Base-by-base conservation (phyloP, 2,329 filamentous ascomycete species). In the Ophiocordyceps sinensis region DNA sequence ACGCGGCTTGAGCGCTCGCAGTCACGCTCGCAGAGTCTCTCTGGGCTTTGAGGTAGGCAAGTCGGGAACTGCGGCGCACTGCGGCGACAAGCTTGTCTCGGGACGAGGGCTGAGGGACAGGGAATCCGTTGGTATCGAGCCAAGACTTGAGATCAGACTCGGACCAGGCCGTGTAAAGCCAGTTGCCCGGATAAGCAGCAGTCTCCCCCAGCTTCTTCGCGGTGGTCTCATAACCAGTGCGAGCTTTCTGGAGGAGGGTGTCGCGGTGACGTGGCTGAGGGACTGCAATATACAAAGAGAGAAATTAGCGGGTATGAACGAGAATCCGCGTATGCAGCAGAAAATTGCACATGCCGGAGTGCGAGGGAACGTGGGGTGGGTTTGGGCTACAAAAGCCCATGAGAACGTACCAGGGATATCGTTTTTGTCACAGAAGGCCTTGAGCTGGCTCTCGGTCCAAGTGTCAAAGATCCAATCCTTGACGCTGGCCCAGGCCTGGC, bases 391-490 rank as follows among this genome's bases (percentile, higher is more conserved):
- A 35, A 10, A 14, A 14, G 12, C 12, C 12, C n/a, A 8, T 5
- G 12, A n/a, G 14, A 13, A 47, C 61, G 35, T 61, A 74, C 71
- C 70, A 43, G 87, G 85, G 53, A 98, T 86, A 47, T 75, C 75
- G 61, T 96, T 76, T 60, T 82, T 82, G 61, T 96, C 89, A 47
- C 87, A 82, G 64, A 96, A 96, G 2, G 84, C 67, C 71, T 96
- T 95, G 50, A 98, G 72, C 59, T 93, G 82, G 49, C 87, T 95
- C 43, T 96, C 89, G 49, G 82, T 80, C 85, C 88, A 95, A 44
- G 85, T 91, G 58, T 96, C 86, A 55, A 96, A 82, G 51, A 96
- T 83, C 91, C 91, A 96, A 53, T 89, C 82, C 62, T 83, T 85
- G 38, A 85, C 76, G 51, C 68, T 82, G 39, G 65, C 59, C 64